Base-by-base conservation (phyloP, 208 protist species). In the Balamuthia mandrillaris region DNA sequence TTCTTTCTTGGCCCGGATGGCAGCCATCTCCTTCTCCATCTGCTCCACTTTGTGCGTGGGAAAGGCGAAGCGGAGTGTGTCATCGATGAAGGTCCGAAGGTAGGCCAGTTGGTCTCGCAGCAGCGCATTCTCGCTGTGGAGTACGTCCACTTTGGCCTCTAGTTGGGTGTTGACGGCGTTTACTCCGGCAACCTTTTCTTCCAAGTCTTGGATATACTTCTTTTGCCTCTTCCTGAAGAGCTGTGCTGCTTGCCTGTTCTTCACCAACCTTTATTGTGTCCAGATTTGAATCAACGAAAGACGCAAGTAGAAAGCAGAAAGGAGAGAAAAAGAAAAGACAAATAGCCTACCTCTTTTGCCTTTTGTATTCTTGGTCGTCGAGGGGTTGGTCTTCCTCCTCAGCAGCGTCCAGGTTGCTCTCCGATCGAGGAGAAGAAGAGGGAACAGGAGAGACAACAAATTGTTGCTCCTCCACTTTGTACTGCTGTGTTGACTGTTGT, bases 181-280 rank as follows among this genome's bases (percentile, higher is more conserved):
- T 16, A 79, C 70, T 27, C 58, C 70, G 70, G 70, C 70, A 24
- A 79, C 70, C 49, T 79, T 79, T 39, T 79, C 58, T 31, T 79
- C 70, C 18, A 79, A 35, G 49, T 79, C 70, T 1, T 39, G 37
- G 27, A 79, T 79, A 47, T 79, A 79, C 45, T 79, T 27, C 70
- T 79, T 79, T 47, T 79, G 70, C 10, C 70, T 24, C 70, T 79
- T 79, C 16, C 70, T 39, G 70, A 79, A 79, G 45, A 79, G 70
- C 70, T 79, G 70, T 2, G 70, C 70, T 27, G 70, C 70, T 29
- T 79, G 70, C 70, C 70, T 79, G 70, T 79, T 79, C 49, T 79
- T 79, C 31, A 79, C 70, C 31, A 79, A 21, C 4, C 49, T 56
- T 18, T n/a, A n/a, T n/a, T n/a, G n/a, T n/a, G n/a, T n/a, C n/a